Percentiles rank a stretch among this genome's conserved stretches.
Evolutionary conservation across 2,329 filamentous ascomycete species (phyloP).

Genomic region (Huntiella omanensis): DNA sequence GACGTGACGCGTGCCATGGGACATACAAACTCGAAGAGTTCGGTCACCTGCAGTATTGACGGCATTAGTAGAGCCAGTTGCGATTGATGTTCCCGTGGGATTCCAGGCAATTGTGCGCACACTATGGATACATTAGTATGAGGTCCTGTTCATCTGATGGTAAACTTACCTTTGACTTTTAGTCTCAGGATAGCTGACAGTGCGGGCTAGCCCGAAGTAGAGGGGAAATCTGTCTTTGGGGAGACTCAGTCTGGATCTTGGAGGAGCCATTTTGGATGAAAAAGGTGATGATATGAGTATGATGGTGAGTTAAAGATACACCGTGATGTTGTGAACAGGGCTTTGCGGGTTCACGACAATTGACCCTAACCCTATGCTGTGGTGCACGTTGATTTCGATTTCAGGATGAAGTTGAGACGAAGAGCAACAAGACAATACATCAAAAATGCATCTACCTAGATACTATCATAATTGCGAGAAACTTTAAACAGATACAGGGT

Average conservation of each 20-base stretch:
- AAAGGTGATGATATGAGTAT: background rate
- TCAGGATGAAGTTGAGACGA: too few relatives aligned
- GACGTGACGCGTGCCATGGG: background rate
- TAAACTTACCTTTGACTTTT: conserved; percentile 38
- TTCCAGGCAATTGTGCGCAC: conserved; percentile 79
- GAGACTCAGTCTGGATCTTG: conserved; percentile 26
- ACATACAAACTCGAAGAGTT: conserved; percentile 53
- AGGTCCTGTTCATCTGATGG: conserved; percentile 22
- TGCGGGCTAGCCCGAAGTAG: conserved; percentile 49
- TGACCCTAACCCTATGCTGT: too few relatives aligned
- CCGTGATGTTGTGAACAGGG: too few relatives aligned
- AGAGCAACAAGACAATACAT: too few relatives aligned
- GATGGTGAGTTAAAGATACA: background rate
- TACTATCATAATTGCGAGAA: too few relatives aligned
- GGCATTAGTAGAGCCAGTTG: conserved; percentile 45
- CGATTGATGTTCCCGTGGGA: conserved; percentile 62
- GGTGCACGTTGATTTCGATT: too few relatives aligned
- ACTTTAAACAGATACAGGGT: too few relatives aligned
- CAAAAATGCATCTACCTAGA: too few relatives aligned
- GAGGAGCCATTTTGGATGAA: conserved; percentile 2
- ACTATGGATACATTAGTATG: conserved; percentile 22
- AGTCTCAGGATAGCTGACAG: conserved; percentile 51
- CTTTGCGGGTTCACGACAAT: too few relatives aligned
- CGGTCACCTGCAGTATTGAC: conserved; percentile 28
- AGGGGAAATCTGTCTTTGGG: conserved; percentile 50